Evolutionary conservation across 768 basidiomycete species (phyloP).

Genomic region (Leccinum sublutescens): DNA sequence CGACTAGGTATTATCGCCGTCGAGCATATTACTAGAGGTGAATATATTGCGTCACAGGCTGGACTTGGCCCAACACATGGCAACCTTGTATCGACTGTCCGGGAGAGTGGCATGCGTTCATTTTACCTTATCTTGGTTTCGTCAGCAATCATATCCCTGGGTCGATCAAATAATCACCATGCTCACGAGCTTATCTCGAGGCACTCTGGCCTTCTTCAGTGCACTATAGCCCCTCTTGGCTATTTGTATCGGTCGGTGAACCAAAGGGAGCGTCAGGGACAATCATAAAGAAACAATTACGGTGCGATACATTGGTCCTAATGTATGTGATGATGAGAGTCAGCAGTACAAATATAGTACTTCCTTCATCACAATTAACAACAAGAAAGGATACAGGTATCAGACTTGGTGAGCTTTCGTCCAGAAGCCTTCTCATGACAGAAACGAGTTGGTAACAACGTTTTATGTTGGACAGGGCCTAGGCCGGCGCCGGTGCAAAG

Average conservation of each 20-base stretch:
- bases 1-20: constrained; percentile 15
- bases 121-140: constrained; percentile 2
- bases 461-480: constrained; percentile 12
- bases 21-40: constrained; percentile 16
- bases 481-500: constrained; percentile 12
- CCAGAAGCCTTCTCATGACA: background rate
- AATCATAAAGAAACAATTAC: constrained; percentile 24
- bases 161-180: constrained; percentile 5
- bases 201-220: constrained; percentile 1
- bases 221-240: background rate
- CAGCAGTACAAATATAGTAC: constrained; percentile 29
- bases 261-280: constrained; percentile 21
- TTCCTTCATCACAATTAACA: constrained; percentile 31
- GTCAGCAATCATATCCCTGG: constrained; percentile 1
- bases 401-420: constrained; percentile 14
- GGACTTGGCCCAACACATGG: constrained; percentile 14
- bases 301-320: constrained; percentile 14
- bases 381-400: constrained; percentile 28
- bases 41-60: constrained; percentile 28
- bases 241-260: background rate
- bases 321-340: constrained; percentile 20
- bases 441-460: constrained; percentile 10
- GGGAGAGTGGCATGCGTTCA: background rate
- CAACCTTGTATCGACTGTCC: constrained; percentile 1
- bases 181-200: background rate